Evolutionary conservation across 192 early-diverging fungal genomes (phyloP), one percentile per base, ranked within the genome.

Genomic region (Podila epicladia): DNA sequence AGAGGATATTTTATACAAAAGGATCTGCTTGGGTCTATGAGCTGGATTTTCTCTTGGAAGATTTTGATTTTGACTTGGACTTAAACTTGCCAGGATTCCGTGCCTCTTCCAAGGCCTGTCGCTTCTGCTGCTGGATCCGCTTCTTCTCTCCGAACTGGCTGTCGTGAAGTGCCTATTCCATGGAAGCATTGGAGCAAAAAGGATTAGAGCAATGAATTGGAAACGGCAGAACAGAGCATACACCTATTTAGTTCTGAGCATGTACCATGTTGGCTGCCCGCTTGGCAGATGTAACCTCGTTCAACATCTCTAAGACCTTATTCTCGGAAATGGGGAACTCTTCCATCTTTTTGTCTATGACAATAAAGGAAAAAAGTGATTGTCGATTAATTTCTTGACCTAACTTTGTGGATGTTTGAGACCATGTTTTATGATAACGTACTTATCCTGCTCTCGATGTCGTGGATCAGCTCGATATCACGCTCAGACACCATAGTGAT

Each of bases 371-470:
- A 69, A 33, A 13, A 5, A 50, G 38, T 33, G 2, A 48, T 58
- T 4, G 0, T 58, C 35, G 22, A 49, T 32, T 50, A 33, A 62
- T 33, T 35, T 58, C 4, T 63, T 29, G 13, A 13, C 12, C 4
- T 58, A 26, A 20, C 20, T 32, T 55, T 26, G 0, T 19, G 7
- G 17, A 45, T 17, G 41, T 15, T 45, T 8, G 13, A 15, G 0
- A 4, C 22, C 45, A 0, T 53, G 9, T 29, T 0, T 9, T 24
- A 32, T 24, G 6, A 12, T 2, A 20, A 83, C 82, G 37, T 85
- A 94, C 92, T 86, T 66, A 90, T 93, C 67, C 93, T 90, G 3
- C 84, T 86, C 89, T 99, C 98, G 59, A 99, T 97, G 67, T 95
- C 95, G 29, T 95, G 91, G 13, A 99, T 72, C 49, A 98, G 82